Evolutionary conservation across 352 stramenopile genomes (phyloP).

Genomic region (Phytophthora pisi): DNA sequence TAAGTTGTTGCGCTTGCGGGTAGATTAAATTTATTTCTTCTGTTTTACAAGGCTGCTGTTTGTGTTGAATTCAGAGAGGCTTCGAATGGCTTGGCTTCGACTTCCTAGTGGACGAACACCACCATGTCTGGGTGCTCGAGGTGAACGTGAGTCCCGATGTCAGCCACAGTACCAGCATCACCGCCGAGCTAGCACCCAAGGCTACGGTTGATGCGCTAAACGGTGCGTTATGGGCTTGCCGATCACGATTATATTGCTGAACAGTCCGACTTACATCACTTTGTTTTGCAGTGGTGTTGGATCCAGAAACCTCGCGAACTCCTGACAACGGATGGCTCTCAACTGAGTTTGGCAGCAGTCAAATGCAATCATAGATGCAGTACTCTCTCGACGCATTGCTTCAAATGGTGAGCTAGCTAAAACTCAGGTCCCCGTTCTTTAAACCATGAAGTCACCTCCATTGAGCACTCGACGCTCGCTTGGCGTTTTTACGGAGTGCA

Average conservation of each 20-base stretch:
- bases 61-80: conserved; percentile 44
- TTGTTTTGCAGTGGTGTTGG: conserved; percentile 28
- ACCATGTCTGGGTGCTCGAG: conserved; percentile 77
- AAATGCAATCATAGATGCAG: not conserved
- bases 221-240: conserved; percentile 31
- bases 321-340: conserved; percentile 33
- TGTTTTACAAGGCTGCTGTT: not conserved
- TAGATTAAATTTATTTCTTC: not conserved
- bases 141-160: conserved; percentile 90
- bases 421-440: not conserved
- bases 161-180: conserved; percentile 76
- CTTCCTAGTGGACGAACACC: conserved; percentile 70
- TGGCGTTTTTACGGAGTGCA: conserved; percentile 52
- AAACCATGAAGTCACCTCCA: conserved; percentile 26
- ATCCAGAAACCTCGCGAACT: conserved; percentile 5
- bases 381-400: not conserved
- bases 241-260: not conserved
- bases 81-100: conserved; percentile 91
- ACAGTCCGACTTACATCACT: not conserved
- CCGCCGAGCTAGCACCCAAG: conserved; percentile 50
- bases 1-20: conserved; percentile 29
- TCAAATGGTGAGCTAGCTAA: not conserved
- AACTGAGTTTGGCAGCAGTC: not conserved
- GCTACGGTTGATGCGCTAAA: conserved; percentile 60
- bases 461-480: conserved; percentile 46